Evolutionary conservation across 2,329 filamentous ascomycete species (phyloP), one percentile per base, ranked within the genome.

Genomic region (Colletotrichum shisoi): DNA sequence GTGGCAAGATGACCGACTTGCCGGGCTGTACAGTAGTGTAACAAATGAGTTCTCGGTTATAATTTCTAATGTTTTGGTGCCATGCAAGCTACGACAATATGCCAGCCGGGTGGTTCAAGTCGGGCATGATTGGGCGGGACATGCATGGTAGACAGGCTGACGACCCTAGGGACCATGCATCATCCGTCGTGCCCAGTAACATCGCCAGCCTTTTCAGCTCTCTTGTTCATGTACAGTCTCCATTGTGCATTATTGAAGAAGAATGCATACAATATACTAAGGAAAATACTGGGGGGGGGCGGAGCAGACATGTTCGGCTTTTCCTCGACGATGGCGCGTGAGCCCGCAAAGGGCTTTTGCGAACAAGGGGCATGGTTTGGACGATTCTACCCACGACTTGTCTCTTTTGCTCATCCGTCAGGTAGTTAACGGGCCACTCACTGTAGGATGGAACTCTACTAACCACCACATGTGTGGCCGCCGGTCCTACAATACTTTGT

Each of bases 21-120:
- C 49, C 42, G 27, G 37, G 49, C 49, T 68, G 62, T 59, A 37
- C 51, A 44, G 27, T 46, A 51, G 37, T 65, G 54, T 65, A 68
- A 53, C 60, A 64, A 58, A 44, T 24, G 64, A 63, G 44, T 67
- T 17, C 24, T 27, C 48, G 15, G 24, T 54, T 61, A n/a, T 42
- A n/a, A 53, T 3, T 44, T 49, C 21, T 9, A 48, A 37, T 12
- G 5, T n/a, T 13, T 17, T 13, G 37, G 13, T 27, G 31, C 4
- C 12, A 54, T 27, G 24, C n/a, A 15, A 24, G 13, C 31, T 17
- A n/a, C 7, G 19, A 19, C n/a, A n/a, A 17, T 13, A 2, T 9
- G 49, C 2, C 15, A 2, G 17, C 7, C 46, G 19, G 31, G 3
- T 21, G n/a, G 11, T 52, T 15, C n/a, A 39, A 21, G 9, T 15